Evolutionary conservation across 768 basidiomycete genomes (phyloP).

Genomic region (Astraeus odoratus): DNA sequence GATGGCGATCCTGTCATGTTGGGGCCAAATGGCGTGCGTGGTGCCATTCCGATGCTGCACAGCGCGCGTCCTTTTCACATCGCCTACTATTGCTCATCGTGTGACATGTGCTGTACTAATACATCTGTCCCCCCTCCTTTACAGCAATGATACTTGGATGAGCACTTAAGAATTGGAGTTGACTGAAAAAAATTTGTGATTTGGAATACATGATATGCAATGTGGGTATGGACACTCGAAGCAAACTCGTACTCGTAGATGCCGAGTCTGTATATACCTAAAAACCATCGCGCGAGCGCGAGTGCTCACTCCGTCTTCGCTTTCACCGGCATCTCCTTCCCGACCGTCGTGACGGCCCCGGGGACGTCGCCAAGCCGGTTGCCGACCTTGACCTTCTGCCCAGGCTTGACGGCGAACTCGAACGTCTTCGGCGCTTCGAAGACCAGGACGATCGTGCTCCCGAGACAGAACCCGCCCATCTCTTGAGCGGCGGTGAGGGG

Average conservation of each 20-base stretch:
- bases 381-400: constrained; percentile 85
- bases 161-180: too few species aligned
- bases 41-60: too few species aligned
- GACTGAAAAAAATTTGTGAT: too few species aligned
- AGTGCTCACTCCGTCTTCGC: constrained; percentile 26
- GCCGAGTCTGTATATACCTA: not conserved
- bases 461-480: constrained; percentile 95
- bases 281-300: not conserved
- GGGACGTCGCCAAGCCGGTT: constrained; percentile 62
- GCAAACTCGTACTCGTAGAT: not conserved
- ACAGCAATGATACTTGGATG: too few species aligned
- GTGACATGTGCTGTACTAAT: too few species aligned
- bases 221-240: too few species aligned
- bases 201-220: too few species aligned
- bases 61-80: too few species aligned
- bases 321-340: constrained; percentile 13
- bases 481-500: constrained; percentile 85
- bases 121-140: too few species aligned
- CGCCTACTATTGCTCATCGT: too few species aligned
- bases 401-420: constrained; percentile 66
- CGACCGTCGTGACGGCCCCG: constrained; percentile 16
- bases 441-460: constrained; percentile 92
- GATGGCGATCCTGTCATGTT: too few species aligned
- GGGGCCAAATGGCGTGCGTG: too few species aligned
- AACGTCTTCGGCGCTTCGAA: constrained; percentile 91